A percentile compares a stretch with the other conserved stretches of the same genome.
Evolutionary conservation across 2,329 filamentous ascomycete species (phyloP).

Genomic region (Colletotrichum acutatum): DNA sequence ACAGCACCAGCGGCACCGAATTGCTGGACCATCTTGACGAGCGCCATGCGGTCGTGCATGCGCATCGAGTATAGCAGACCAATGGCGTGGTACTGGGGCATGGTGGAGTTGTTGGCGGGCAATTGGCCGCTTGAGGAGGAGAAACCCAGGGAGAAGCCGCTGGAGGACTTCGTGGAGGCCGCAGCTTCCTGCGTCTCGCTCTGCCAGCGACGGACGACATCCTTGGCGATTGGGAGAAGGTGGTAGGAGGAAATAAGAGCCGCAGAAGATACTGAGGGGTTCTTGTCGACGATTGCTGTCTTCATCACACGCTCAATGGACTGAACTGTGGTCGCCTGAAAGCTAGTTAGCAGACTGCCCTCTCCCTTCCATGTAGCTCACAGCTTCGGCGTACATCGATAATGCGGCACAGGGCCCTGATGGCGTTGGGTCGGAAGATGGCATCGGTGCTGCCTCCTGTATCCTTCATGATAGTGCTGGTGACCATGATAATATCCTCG

Average conservation of each 20-base stretch:
- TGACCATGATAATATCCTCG: slow-evolving; percentile 99
- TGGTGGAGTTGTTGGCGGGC: slow-evolving; percentile 92
- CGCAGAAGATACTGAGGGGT: slow-evolving; percentile 94
- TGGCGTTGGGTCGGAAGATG: slow-evolving; percentile 94
- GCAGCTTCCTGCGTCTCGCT: slow-evolving; percentile 98
- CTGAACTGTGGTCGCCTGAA: slow-evolving; percentile 89
- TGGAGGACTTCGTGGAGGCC: slow-evolving; percentile 86
- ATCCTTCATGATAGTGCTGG: slow-evolving; percentile 99
- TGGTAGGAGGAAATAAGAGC: slow-evolving; percentile 98
- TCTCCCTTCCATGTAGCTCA: slow-evolving; percentile 12
- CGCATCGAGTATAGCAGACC: slow-evolving; percentile 98
- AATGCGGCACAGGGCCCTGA: slow-evolving; percentile 93
- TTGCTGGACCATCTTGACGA: slow-evolving; percentile 99
- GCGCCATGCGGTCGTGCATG: slow-evolving; percentile 94
- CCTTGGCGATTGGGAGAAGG: slow-evolving; percentile 92
- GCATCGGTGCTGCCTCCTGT: slow-evolving; percentile 95
- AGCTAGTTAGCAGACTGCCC: slow-evolving; percentile 26
- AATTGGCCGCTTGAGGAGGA: slow-evolving; percentile 80
- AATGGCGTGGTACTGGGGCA: slow-evolving; percentile 99
- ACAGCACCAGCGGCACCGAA: slow-evolving; percentile 91
- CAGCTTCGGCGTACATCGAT: slow-evolving; percentile 78
- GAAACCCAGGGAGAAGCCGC: slow-evolving; percentile 92
- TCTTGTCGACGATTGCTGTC: slow-evolving; percentile 99
- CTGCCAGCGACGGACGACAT: slow-evolving; percentile 97
- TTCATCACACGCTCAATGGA: slow-evolving; percentile 99